Conservation (phyloP, 768 basidiomycete species). For the Mycena capillaripes region DNA sequence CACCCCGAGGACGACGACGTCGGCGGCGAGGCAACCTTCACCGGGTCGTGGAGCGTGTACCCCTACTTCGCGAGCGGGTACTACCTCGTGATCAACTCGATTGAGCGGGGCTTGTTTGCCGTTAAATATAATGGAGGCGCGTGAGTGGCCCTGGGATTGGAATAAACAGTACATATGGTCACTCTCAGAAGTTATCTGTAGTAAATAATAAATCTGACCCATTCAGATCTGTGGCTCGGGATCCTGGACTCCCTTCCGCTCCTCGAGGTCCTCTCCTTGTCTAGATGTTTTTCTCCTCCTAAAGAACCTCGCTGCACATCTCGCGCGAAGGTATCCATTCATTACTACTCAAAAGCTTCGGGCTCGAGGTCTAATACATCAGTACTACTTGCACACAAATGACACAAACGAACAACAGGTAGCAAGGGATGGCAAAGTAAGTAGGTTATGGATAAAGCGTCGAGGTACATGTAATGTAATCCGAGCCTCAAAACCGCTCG, state of each 20-base stretch:
- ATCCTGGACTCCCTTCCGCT: background rate
- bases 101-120: constrained; percentile 31
- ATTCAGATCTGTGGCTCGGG: too few relatives aligned
- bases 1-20: constrained; percentile 35
- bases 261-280: constrained; percentile 10
- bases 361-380: background rate
- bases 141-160: too few relatives aligned
- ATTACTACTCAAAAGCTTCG: too few relatives aligned
- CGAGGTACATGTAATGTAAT: background rate
- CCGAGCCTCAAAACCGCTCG: background rate
- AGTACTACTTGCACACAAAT: background rate
- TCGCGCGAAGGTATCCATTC: too few relatives aligned
- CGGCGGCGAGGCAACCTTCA: constrained; percentile 32
- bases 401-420: background rate
- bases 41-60: constrained; percentile 32
- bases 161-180: too few relatives aligned
- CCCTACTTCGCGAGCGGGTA: constrained; percentile 33
- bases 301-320: too few relatives aligned
- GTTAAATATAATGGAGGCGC: constrained; percentile 30
- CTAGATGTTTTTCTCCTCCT: background rate
- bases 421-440: background rate
- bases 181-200: too few relatives aligned
- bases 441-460: background rate
- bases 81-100: constrained; percentile 30
- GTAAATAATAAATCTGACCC: too few relatives aligned